Evolutionary conservation across 495 filamentous ascomycete species (phyloP).

Genomic region (Acidomyces sp.): DNA sequence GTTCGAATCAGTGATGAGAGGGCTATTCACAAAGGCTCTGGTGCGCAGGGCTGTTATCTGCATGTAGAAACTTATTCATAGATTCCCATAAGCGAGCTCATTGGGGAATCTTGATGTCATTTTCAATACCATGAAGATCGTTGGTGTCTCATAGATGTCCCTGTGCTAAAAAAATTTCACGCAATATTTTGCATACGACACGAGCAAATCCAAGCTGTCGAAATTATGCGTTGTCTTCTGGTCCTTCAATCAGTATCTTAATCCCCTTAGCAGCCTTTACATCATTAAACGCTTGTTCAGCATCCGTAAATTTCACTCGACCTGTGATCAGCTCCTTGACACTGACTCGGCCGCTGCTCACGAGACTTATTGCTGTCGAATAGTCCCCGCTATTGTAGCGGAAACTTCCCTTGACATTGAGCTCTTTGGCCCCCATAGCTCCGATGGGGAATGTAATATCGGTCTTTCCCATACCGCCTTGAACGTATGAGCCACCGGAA

Average conservation of each 20-base stretch:
- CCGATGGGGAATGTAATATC: slow-evolving; percentile 76
- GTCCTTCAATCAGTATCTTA: slow-evolving; percentile 68
- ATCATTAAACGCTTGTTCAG: slow-evolving; percentile 65
- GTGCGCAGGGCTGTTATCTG: slow-evolving; percentile 60
- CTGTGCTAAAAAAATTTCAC: no score
- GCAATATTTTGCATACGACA: no score
- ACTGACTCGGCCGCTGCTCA: slow-evolving; percentile 48
- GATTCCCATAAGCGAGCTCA: no score
- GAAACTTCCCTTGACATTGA: slow-evolving; percentile 67
- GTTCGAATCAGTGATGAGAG: slow-evolving; percentile 66
- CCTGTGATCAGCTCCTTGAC: slow-evolving; percentile 60
- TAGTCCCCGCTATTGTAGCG: slow-evolving; percentile 77
- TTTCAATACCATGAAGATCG: no score
- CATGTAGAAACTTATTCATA: slow-evolving; percentile 33
- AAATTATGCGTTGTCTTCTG: slow-evolving; percentile 8
- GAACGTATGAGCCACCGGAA: slow-evolving; percentile 67
- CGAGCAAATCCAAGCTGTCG: no score
- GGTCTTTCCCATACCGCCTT: slow-evolving; percentile 68
- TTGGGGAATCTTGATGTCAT: no score
- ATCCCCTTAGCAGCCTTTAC: slow-evolving; percentile 66
- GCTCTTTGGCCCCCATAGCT: slow-evolving; percentile 66
- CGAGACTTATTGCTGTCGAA: slow-evolving; percentile 57
- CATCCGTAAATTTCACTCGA: slow-evolving; percentile 56
- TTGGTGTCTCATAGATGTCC: no score
- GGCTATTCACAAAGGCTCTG: slow-evolving; percentile 79